phyloP scores from a whole-genome alignment of 208 protist species.

The Phytomonas serpens region DNA sequence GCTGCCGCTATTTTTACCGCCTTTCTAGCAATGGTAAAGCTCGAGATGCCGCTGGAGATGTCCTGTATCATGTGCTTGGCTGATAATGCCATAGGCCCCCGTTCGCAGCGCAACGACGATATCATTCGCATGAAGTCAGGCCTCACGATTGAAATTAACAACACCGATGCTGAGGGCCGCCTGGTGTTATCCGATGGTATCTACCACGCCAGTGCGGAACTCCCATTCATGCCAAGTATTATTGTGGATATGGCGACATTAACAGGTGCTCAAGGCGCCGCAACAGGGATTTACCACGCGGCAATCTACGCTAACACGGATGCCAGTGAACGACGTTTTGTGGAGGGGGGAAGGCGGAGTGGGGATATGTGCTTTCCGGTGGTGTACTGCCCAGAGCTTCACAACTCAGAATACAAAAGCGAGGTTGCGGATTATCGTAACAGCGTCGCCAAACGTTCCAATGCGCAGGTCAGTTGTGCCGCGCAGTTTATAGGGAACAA shows the following conservation, averaged over 20 bases:
- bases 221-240: constrained; percentile 63
- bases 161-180: constrained; percentile 91
- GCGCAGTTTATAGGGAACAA: constrained; percentile 76
- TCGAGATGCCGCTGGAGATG: constrained; percentile 30
- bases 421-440: constrained; percentile 68
- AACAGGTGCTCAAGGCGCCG: constrained; percentile 84
- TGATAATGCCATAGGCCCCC: constrained; percentile 82
- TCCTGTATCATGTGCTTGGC: constrained; percentile 75
- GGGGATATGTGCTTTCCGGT: constrained; percentile 86
- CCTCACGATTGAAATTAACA: constrained; percentile 88
- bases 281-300: constrained; percentile 72
- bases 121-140: constrained; percentile 85
- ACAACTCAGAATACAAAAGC: constrained; percentile 61
- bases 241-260: constrained; percentile 91
- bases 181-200: constrained; percentile 88
- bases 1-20: constrained; percentile 76
- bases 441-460: constrained; percentile 49
- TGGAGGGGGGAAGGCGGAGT: constrained; percentile 32
- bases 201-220: constrained; percentile 73
- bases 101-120: constrained; percentile 79
- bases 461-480: constrained; percentile 76
- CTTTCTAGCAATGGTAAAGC: constrained; percentile 50
- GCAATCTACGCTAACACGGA: constrained; percentile 77
- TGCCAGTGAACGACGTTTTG: constrained; percentile 41
- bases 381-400: constrained; percentile 84